Conservation (phyloP, 78 protist species). For the slime mould (Dictyostelium discoideum) region DNA sequence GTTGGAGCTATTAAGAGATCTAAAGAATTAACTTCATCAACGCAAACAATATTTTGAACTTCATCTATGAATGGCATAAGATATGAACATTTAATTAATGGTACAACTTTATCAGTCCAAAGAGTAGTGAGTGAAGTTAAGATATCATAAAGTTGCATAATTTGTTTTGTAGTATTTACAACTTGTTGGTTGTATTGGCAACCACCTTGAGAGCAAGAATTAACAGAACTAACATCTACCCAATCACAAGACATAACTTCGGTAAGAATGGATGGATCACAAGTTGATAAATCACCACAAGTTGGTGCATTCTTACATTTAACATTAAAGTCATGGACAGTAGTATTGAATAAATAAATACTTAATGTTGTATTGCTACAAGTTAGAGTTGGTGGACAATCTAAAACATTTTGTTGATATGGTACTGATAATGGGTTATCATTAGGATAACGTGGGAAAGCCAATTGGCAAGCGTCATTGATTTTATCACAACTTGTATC, state of each 20-base stretch:
- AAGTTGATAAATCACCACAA: not conserved
- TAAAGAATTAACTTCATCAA: slow-evolving; percentile 24
- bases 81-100: slow-evolving; percentile 26
- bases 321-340: not conserved
- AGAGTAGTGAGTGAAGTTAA: not conserved
- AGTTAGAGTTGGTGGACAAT: not conserved
- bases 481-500: not conserved
- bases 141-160: not conserved
- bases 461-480: not conserved
- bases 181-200: not conserved
- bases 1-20: slow-evolving; percentile 38
- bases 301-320: not conserved
- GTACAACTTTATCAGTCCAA: not conserved
- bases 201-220: not conserved
- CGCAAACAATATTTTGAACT: slow-evolving; percentile 36
- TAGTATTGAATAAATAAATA: not conserved
- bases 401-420: slow-evolving; percentile 1
- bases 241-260: not conserved
- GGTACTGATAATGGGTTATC: not conserved
- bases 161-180: not conserved
- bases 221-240: not conserved
- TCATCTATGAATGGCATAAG: slow-evolving; percentile 44
- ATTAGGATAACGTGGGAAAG: slow-evolving; percentile 22
- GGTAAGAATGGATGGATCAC: not conserved
- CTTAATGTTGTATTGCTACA: not conserved